These are phyloP conservation scores for Penicillium frequentans DNA, from an alignment of 2,329 filamentous ascomycete species.

Conservation along the genomic window DNA sequence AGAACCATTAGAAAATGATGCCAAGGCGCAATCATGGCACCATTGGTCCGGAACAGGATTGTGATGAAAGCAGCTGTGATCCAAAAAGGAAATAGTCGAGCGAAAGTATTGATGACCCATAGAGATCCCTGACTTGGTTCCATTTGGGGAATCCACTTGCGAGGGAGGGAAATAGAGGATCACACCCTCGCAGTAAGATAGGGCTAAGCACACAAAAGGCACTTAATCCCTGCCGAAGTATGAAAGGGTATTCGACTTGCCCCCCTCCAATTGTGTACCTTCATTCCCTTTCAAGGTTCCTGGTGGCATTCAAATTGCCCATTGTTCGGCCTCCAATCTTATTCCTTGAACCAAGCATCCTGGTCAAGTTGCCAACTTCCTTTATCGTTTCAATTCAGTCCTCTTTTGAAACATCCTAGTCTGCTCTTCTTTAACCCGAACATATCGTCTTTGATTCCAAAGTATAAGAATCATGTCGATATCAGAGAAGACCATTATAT, in stretches of 20 bases:
- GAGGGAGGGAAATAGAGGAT: neutral
- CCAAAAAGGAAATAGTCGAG: neutral
- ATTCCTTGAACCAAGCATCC: neutral
- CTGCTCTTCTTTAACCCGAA: neutral
- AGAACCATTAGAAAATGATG: neutral
- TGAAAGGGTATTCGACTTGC: neutral
- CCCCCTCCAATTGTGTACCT: neutral
- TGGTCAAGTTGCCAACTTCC: conserved; percentile 20
- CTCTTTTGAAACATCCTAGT: conserved; percentile 15
- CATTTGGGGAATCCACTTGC: neutral
- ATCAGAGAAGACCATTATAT: conserved; percentile 18
- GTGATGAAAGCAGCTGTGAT: conserved; percentile 1
- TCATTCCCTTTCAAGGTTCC: neutral
- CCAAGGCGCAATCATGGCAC: neutral
- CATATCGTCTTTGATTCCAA: neutral
- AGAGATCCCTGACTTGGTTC: neutral
- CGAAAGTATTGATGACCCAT: neutral
- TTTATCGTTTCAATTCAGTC: conserved; percentile 10
- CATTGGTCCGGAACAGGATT: neutral
- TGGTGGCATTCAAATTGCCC: neutral
- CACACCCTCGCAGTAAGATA: conserved; percentile 1
- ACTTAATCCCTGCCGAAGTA: neutral
- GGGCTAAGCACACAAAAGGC: conserved; percentile 1
- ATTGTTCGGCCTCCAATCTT: neutral
- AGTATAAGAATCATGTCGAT: conserved; percentile 14